These are phyloP conservation scores for Aspergillus haitiensis DNA, from an alignment of 495 filamentous ascomycete genomes.

Conservation along the genomic window DNA sequence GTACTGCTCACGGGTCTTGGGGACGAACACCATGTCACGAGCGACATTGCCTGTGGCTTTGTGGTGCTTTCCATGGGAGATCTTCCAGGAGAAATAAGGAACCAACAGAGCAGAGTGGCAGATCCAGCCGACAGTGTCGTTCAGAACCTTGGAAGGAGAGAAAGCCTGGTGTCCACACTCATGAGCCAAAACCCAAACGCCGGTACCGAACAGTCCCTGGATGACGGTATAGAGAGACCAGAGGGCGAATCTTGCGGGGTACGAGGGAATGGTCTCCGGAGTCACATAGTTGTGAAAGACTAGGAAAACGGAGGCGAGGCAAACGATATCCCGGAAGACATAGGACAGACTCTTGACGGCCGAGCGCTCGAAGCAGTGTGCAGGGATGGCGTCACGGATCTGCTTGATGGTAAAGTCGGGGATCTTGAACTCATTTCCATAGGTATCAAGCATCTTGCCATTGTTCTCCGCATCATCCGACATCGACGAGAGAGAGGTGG, in stretches of 20 bases:
- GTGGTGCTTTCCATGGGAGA: constrained; percentile 91
- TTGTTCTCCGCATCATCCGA: constrained; percentile 54
- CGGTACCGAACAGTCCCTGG: constrained; percentile 66
- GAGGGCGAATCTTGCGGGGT: constrained; percentile 44
- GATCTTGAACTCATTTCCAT: constrained; percentile 69
- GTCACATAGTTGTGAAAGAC: constrained; percentile 67
- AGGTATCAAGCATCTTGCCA: constrained; percentile 64
- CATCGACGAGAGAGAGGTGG: constrained; percentile 88
- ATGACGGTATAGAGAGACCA: constrained; percentile 65
- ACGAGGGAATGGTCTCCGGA: constrained; percentile 58
- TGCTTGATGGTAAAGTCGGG: constrained; percentile 73
- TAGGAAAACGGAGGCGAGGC: constrained; percentile 58
- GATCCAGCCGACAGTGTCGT: constrained; percentile 84
- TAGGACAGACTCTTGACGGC: constrained; percentile 59
- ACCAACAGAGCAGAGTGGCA: constrained; percentile 80
- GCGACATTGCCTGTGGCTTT: constrained; percentile 94
- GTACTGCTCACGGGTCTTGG: constrained; percentile 76
- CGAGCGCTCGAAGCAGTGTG: constrained; percentile 67
- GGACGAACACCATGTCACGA: constrained; percentile 97
- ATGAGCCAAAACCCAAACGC: constrained; percentile 71
- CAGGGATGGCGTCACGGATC: constrained; percentile 61
- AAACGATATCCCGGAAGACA: constrained; percentile 60
- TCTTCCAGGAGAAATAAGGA: constrained; percentile 92
- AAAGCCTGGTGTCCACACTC: constrained; percentile 80
- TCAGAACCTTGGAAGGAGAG: constrained; percentile 74